These are phyloP conservation scores for Phialocephala sp. DNA, from an alignment of 2,329 filamentous ascomycete species.

Conservation along the genomic window DNA sequence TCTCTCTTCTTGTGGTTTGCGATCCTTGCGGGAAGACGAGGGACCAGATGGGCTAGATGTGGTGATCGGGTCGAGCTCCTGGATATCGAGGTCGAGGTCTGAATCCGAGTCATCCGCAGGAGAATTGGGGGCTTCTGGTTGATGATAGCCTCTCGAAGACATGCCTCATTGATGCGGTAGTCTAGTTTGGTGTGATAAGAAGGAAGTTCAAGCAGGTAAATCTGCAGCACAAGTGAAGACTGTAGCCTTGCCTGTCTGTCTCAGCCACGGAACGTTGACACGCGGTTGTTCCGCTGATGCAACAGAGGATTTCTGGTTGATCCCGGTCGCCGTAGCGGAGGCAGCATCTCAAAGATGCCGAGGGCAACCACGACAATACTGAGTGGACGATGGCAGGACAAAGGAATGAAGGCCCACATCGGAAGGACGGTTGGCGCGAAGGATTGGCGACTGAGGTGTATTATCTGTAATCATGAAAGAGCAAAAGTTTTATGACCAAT, in stretches of 20 bases:
- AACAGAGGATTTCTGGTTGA: background rate
- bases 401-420: background rate
- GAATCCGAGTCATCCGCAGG: conserved; percentile 75
- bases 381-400: background rate
- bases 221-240: conserved; percentile 9
- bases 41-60: conserved; percentile 35
- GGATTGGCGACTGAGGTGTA: background rate
- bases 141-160: conserved; percentile 44
- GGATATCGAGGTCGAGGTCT: conserved; percentile 75
- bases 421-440: too few species aligned
- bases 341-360: conserved; percentile 4
- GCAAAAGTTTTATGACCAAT: background rate
- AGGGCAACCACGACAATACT: background rate
- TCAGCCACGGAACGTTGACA: conserved; percentile 31
- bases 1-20: conserved; percentile 39
- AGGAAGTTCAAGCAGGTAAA: background rate
- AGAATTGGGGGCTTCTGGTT: conserved; percentile 59
- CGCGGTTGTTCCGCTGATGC: conserved; percentile 18
- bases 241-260: conserved; percentile 34
- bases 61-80: conserved; percentile 73
- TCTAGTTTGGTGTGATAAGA: conserved; percentile 9
- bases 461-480: background rate
- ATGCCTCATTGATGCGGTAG: conserved; percentile 46
- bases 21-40: conserved; percentile 39
- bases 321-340: conserved; percentile 15